Evolutionary conservation across 1,284 basidiomycete genomes (phyloP).

Genomic region (Fomitopsis schrenkii): DNA sequence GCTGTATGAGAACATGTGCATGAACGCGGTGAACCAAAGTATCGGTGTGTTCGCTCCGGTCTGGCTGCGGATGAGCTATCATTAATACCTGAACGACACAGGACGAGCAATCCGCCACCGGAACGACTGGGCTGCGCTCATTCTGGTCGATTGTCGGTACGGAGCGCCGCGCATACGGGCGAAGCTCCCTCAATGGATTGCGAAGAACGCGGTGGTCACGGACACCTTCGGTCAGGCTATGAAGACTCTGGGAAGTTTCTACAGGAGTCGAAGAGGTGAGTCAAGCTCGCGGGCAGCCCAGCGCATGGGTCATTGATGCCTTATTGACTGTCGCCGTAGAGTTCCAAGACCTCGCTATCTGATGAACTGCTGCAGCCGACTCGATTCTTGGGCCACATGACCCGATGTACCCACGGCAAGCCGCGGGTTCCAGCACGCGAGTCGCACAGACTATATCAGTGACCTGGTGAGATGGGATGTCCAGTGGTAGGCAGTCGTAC

Average conservation of each 20-base stretch:
- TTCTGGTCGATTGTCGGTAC: slow-evolving; percentile 86
- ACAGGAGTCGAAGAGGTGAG: slow-evolving; percentile 38
- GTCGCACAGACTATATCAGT: background rate
- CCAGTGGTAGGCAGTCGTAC: background rate
- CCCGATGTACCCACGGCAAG: too few relatives aligned
- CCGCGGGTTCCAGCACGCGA: too few relatives aligned
- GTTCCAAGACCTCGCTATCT: too few relatives aligned
- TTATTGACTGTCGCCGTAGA: background rate
- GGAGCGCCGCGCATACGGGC: slow-evolving; percentile 56
- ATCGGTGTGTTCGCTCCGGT: slow-evolving; percentile 64
- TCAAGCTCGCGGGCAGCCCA: background rate
- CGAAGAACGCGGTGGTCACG: slow-evolving; percentile 54
- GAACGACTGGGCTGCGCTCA: slow-evolving; percentile 80
- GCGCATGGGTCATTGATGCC: background rate
- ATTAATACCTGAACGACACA: slow-evolving; percentile 25
- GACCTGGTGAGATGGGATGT: background rate
- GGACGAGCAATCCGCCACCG: slow-evolving; percentile 88
- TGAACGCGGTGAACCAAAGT: slow-evolving; percentile 96
- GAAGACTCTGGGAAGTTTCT: slow-evolving; percentile 69
- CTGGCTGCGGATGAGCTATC: background rate
- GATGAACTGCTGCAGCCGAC: too few relatives aligned
- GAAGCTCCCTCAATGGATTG: slow-evolving; percentile 90
- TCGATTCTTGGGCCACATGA: too few relatives aligned
- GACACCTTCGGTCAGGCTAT: slow-evolving; percentile 75
- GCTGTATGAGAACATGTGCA: slow-evolving; percentile 91